Conservation (phyloP, 176 grass and related monocot genomes). For the Oryza nivara region DNA sequence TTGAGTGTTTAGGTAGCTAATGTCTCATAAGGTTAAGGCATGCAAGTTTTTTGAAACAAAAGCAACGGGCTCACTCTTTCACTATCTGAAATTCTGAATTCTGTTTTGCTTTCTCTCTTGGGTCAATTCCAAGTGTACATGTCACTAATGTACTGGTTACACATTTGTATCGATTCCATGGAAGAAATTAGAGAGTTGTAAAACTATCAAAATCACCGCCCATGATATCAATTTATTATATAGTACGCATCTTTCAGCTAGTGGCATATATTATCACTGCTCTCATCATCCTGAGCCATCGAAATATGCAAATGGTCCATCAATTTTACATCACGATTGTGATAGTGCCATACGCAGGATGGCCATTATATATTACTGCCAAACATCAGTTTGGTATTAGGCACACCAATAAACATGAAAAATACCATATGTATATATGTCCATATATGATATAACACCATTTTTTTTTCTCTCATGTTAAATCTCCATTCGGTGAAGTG, state of each 20-base stretch:
- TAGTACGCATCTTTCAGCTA: neutral
- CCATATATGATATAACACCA: neutral
- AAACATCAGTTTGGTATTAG: neutral
- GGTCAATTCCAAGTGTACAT: neutral
- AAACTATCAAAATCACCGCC: neutral
- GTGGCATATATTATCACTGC: neutral
- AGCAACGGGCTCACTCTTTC: neutral
- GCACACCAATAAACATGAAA: neutral
- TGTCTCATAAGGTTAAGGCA: neutral
- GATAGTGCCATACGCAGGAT: neutral
- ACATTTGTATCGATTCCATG: neutral
- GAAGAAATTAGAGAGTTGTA: neutral
- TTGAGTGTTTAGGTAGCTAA: neutral
- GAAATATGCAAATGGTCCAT: neutral
- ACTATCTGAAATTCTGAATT: neutral
- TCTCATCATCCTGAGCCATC: neutral
- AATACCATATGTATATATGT: neutral
- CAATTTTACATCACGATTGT: neutral
- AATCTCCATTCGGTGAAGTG: neutral
- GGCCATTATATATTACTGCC: neutral
- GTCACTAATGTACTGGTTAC: neutral
- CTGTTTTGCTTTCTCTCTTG: neutral
- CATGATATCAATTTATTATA: neutral
- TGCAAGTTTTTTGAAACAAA: conserved; percentile 18
- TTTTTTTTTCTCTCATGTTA: neutral